Conservation (phyloP, 2,329 filamentous ascomycete species). For the Xylariaceae sp. region DNA sequence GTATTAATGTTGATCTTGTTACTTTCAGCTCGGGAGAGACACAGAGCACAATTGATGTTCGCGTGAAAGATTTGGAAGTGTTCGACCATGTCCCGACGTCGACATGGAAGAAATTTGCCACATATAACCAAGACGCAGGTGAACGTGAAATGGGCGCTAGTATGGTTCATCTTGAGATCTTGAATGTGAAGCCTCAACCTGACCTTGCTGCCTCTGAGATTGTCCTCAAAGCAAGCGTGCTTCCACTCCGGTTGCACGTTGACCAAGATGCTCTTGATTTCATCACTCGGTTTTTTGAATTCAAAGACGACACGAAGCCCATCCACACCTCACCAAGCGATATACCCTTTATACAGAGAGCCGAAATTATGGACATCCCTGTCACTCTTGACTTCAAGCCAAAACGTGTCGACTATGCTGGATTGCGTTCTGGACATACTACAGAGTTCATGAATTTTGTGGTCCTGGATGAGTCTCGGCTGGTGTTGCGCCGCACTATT, state of each 20-base stretch:
- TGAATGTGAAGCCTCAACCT: conserved; percentile 82
- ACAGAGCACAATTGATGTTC: conserved; percentile 80
- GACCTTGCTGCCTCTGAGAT: conserved; percentile 86
- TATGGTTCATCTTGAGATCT: conserved; percentile 85
- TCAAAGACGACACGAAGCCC: conserved; percentile 72
- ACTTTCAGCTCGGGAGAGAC: conserved; percentile 76
- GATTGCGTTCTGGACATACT: conserved; percentile 85
- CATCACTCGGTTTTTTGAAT: conserved; percentile 95
- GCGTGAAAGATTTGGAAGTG: conserved; percentile 78
- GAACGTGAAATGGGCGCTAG: conserved; percentile 79
- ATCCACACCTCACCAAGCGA: conserved; percentile 61
- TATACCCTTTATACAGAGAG: conserved; percentile 80
- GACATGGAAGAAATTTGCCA: conserved; percentile 97
- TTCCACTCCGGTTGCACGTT: conserved; percentile 87
- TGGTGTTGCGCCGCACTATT: conserved; percentile 83
- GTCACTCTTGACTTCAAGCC: conserved; percentile 94
- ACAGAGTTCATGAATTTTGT: conserved; percentile 99
- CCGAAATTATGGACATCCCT: conserved; percentile 78
- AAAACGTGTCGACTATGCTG: conserved; percentile 93
- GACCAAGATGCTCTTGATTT: conserved; percentile 98
- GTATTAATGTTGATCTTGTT: conserved; percentile 77
- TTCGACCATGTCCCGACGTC: conserved; percentile 94
- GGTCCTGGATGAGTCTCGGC: conserved; percentile 80
- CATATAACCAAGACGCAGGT: conserved; percentile 84
- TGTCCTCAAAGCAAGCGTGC: conserved; percentile 71